phyloP scores from a whole-genome alignment of 2,329 filamentous ascomycete genomes.

The Talaromyces piceae region DNA sequence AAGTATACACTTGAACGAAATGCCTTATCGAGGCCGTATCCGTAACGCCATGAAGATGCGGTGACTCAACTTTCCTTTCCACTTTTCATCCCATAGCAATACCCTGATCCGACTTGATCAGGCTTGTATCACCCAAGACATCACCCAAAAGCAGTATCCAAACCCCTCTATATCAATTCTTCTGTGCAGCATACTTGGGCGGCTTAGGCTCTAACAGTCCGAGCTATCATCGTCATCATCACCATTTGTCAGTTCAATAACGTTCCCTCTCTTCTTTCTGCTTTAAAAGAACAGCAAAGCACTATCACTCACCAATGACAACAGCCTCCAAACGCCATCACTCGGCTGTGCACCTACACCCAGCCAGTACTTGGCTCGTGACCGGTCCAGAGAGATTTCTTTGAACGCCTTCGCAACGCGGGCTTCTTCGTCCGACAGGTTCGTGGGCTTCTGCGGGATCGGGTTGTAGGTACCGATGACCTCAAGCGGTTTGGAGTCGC shows the following conservation, averaged over 20 bases:
- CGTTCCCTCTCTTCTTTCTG: no score
- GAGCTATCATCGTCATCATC: not conserved
- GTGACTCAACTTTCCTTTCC: not conserved
- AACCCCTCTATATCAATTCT: slow-evolving; percentile 4
- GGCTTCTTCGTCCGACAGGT: slow-evolving; percentile 40
- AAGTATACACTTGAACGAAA: not conserved
- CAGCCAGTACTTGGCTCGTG: slow-evolving; percentile 87
- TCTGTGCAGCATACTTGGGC: slow-evolving; percentile 8
- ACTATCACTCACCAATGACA: slow-evolving; percentile 60
- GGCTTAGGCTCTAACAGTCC: slow-evolving; percentile 11
- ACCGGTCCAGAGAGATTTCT: slow-evolving; percentile 78
- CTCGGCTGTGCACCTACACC: slow-evolving; percentile 94
- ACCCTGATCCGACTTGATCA: not conserved
- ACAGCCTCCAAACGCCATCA: slow-evolving; percentile 77
- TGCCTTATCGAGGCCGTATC: not conserved
- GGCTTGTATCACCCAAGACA: not conserved
- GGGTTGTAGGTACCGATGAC: slow-evolving; percentile 68
- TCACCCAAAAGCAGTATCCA: not conserved
- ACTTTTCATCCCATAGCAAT: no score
- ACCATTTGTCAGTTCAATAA: not conserved
- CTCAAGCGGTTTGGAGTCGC: slow-evolving; percentile 83
- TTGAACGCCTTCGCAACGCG: slow-evolving; percentile 66
- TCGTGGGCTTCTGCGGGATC: slow-evolving; percentile 46
- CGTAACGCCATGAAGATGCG: not conserved
- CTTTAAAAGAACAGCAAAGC: not conserved